Percentiles rank a stretch among this genome's conserved stretches.
Evolutionary conservation across 805 yeast genomes (phyloP).

Genomic region (Tetrapisispora arboricola): DNA sequence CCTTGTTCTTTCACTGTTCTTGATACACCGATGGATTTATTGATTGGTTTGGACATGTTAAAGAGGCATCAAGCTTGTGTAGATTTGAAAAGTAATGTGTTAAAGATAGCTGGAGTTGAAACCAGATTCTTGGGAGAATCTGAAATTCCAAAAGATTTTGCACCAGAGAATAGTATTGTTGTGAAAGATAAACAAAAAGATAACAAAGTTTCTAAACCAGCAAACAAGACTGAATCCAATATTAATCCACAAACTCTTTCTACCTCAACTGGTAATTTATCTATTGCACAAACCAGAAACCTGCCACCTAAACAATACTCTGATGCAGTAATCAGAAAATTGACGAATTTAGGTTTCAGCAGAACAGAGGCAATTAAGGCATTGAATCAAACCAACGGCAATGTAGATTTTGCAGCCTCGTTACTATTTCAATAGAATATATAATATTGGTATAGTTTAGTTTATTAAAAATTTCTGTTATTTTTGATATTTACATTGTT

Average conservation of each 20-base stretch:
- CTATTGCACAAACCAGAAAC: not conserved
- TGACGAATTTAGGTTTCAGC: slow-evolving; percentile 64
- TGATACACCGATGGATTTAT: slow-evolving; percentile 52
- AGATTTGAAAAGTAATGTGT: slow-evolving; percentile 55
- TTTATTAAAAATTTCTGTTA: too few species aligned
- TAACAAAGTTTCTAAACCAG: not conserved
- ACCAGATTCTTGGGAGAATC: slow-evolving; percentile 63
- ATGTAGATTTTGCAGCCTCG: slow-evolving; percentile 81
- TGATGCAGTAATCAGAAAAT: slow-evolving; percentile 34
- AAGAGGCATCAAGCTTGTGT: slow-evolving; percentile 77
- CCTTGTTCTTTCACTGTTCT: slow-evolving; percentile 64
- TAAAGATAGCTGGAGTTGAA: slow-evolving; percentile 63
- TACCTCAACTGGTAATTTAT: not conserved
- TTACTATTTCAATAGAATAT: slow-evolving; percentile 37
- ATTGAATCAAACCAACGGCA: slow-evolving; percentile 56
- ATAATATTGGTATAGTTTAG: not conserved
- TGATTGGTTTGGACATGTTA: slow-evolving; percentile 87
- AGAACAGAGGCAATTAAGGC: slow-evolving; percentile 56
- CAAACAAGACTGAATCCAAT: not conserved
- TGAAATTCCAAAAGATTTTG: slow-evolving; percentile 44
- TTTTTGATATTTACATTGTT: too few species aligned
- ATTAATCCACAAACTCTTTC: not conserved
- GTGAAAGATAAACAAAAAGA: slow-evolving; percentile 1
- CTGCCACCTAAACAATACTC: slow-evolving; percentile 12
- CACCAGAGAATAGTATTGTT: not conserved